Conservation (phyloP, 345 rosid genomes). For the Syzygium oleosum region DNA sequence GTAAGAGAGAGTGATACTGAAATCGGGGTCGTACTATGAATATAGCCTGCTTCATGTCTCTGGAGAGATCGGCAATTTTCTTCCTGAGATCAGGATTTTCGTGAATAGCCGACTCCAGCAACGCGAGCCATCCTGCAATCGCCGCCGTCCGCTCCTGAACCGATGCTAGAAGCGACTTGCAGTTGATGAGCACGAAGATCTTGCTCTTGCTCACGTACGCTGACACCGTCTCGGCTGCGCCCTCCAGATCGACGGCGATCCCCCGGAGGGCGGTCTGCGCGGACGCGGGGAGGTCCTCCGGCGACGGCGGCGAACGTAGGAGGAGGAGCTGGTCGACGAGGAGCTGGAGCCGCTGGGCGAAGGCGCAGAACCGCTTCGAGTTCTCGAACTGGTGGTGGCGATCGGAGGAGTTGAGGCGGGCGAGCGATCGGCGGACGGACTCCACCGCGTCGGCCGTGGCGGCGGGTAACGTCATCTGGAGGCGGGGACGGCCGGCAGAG, state of each 20-base stretch:
- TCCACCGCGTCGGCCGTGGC: constrained; percentile 8
- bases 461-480: not conserved
- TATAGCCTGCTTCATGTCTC: constrained; percentile 26
- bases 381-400: constrained; percentile 14
- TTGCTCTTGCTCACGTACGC: constrained; percentile 21
- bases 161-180: constrained; percentile 13
- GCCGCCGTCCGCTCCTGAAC: constrained; percentile 16
- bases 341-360: constrained; percentile 18
- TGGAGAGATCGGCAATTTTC: constrained; percentile 25
- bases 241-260: constrained; percentile 20
- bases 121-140: constrained; percentile 28
- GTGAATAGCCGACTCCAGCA: constrained; percentile 18
- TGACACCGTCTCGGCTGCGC: constrained; percentile 11
- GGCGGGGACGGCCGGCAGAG: not conserved
- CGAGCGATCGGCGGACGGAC: constrained; percentile 21
- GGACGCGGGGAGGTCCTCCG: constrained; percentile 9
- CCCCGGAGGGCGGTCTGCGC: constrained; percentile 25
- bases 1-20: not conserved
- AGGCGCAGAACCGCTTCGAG: constrained; percentile 22
- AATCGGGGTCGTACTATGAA: constrained; percentile 12
- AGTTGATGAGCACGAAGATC: constrained; percentile 27
- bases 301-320: constrained; percentile 8
- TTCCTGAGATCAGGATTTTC: constrained; percentile 21
- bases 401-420: constrained; percentile 9
- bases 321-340: constrained; percentile 18